Evolutionary conservation across 176 grass and related monocot genomes (phyloP).

Genomic region (Avena atlantica): DNA sequence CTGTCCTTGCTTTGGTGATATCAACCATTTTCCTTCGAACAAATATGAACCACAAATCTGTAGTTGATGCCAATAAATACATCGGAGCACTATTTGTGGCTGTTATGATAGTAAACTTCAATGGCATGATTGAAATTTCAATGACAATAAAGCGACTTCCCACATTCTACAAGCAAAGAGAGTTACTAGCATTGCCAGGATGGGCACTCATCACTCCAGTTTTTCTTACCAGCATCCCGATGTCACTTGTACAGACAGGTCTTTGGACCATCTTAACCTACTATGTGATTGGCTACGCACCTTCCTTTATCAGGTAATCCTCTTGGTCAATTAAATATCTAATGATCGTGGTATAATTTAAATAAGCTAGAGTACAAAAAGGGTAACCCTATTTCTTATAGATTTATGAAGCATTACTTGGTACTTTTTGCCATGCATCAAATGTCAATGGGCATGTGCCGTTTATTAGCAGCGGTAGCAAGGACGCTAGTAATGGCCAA

Average conservation of each 20-base stretch:
- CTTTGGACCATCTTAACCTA: slow-evolving; percentile 80
- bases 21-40: slow-evolving; percentile 73
- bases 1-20: slow-evolving; percentile 37
- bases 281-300: slow-evolving; percentile 67
- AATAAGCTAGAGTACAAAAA: no score
- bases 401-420: slow-evolving; percentile 71
- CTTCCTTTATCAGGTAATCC: no score
- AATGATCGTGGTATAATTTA: no score
- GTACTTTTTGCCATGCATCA: slow-evolving; percentile 78
- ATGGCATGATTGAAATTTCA: slow-evolving; percentile 65
- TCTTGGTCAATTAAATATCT: no score
- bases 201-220: slow-evolving; percentile 76
- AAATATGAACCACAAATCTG: slow-evolving; percentile 54
- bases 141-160: slow-evolving; percentile 76
- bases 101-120: slow-evolving; percentile 42
- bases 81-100: slow-evolving; percentile 64
- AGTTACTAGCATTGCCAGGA: slow-evolving; percentile 66
- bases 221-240: slow-evolving; percentile 65
- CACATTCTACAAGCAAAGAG: slow-evolving; percentile 43
- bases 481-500: slow-evolving; percentile 55
- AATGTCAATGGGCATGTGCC: slow-evolving; percentile 60
- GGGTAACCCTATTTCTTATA: slow-evolving; percentile 28
- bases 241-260: slow-evolving; percentile 76
- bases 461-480: no score
- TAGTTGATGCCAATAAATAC: slow-evolving; percentile 71